These are phyloP conservation scores for Sporothrix sp. DNA, from an alignment of 2,329 filamentous ascomycete genomes.

Conservation along the genomic window DNA sequence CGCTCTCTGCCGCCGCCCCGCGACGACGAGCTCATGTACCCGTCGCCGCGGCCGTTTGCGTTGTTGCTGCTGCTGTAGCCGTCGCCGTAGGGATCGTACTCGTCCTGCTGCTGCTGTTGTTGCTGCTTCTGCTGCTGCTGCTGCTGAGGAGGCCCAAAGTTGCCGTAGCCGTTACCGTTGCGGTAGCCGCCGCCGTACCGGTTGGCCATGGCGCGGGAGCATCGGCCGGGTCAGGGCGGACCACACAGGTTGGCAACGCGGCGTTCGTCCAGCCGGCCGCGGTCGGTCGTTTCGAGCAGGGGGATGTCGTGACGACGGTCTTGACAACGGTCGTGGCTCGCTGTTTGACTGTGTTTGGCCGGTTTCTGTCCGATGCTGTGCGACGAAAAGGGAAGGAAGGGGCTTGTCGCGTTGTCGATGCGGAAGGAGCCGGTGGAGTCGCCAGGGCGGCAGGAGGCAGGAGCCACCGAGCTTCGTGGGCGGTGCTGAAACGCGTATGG, in stretches of 20 bases:
- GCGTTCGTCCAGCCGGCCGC: not conserved
- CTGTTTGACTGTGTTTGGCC: not conserved
- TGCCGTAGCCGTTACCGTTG: conserved; percentile 36
- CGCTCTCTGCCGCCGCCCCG: not conserved
- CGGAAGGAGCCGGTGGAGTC: too few relatives aligned
- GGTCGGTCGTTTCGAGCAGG: not conserved
- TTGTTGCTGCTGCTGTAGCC: conserved; percentile 32
- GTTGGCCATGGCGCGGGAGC: conserved; percentile 35
- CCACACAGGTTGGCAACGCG: not conserved
- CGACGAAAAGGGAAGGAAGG: conserved; percentile 2
- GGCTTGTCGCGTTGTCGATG: not conserved
- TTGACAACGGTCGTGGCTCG: not conserved
- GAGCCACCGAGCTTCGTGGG: too few relatives aligned
- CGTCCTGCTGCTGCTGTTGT: conserved; percentile 26
- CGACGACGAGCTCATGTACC: conserved; percentile 11
- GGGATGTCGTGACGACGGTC: not conserved
- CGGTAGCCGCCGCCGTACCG: conserved; percentile 40
- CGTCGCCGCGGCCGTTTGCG: conserved; percentile 27
- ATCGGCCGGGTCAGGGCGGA: not conserved
- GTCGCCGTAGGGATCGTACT: conserved; percentile 43
- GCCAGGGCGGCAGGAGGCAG: too few relatives aligned
- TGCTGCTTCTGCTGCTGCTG: conserved; percentile 11
- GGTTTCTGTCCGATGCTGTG: not conserved
- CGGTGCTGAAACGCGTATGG: too few relatives aligned
- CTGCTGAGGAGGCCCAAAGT: conserved; percentile 26